A percentile compares a stretch with the other conserved stretches of the same genome.
Evolutionary conservation across 2,329 filamentous ascomycete genomes (phyloP).

Genomic region (Pestalotiopsis fici): DNA sequence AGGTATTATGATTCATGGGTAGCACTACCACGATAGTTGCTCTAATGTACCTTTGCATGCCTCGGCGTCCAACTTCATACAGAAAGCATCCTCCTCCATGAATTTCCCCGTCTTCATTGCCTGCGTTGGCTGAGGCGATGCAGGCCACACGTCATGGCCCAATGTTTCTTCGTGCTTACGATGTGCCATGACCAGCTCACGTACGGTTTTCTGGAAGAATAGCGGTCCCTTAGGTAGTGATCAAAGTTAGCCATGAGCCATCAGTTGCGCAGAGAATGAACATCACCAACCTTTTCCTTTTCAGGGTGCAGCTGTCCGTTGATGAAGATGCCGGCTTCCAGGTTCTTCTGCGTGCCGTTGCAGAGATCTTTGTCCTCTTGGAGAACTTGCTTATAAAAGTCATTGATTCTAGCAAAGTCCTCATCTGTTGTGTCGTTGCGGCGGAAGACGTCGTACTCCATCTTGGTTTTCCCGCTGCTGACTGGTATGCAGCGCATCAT

Average conservation of each 20-base stretch:
- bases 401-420: background rate
- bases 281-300: background rate
- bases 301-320: background rate
- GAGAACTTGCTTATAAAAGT: background rate
- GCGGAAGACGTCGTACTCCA: background rate
- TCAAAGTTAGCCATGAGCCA: background rate
- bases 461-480: background rate
- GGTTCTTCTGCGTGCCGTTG: background rate
- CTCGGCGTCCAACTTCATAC: background rate
- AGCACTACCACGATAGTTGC: background rate
- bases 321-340: background rate
- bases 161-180: background rate
- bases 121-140: background rate
- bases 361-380: background rate
- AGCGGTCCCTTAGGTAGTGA: background rate
- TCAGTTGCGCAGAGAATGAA: background rate
- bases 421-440: background rate
- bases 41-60: background rate
- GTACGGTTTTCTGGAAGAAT: background rate
- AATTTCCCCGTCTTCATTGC: background rate
- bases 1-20: too few species aligned
- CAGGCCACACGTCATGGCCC: background rate
- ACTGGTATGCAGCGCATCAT: background rate
- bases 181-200: background rate
- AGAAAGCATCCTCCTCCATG: background rate